phyloP scores from a whole-genome alignment of 2,329 filamentous ascomycete species.

The Sclerotinia subarctica region DNA sequence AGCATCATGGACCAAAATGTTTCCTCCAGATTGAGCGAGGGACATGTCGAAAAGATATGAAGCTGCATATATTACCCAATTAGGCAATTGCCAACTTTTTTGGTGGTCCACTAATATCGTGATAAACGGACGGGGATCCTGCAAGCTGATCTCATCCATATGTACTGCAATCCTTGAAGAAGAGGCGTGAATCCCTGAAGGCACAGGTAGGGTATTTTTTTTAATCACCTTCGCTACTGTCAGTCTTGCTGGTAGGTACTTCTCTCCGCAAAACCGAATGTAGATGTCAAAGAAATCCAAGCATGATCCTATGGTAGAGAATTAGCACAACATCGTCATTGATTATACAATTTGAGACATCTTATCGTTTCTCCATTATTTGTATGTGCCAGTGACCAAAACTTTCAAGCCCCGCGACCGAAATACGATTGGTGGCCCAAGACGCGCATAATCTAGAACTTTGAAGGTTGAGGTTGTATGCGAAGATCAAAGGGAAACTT shows the following conservation, averaged over 20 bases:
- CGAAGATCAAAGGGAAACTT: slow-evolving; percentile 13
- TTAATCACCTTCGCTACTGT: not conserved
- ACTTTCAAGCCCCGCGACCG: not conserved
- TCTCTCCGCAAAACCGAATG: not conserved
- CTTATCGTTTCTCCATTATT: slow-evolving; percentile 8
- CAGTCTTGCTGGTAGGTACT: not conserved
- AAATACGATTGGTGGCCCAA: slow-evolving; percentile 14
- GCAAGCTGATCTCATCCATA: slow-evolving; percentile 18
- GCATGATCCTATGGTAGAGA: not conserved
- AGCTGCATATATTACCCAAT: slow-evolving; percentile 19
- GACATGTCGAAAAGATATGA: not conserved
- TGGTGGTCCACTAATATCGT: slow-evolving; percentile 13
- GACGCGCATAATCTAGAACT: slow-evolving; percentile 17
- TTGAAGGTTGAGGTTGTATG: slow-evolving; percentile 4
- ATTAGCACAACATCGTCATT: slow-evolving; percentile 4
- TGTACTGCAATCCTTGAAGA: slow-evolving; percentile 13
- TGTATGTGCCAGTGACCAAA: slow-evolving; percentile 13
- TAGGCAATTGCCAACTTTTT: slow-evolving; percentile 7
- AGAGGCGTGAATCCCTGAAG: slow-evolving; percentile 5
- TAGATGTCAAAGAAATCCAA: not conserved
- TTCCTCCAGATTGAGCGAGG: slow-evolving; percentile 14
- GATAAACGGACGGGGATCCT: slow-evolving; percentile 12
- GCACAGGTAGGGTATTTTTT: not conserved
- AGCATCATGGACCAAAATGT: not conserved
- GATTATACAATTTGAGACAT: slow-evolving; percentile 12